Base-by-base conservation (phyloP, 805 yeast genomes). In the Ogataea degrootiae region DNA sequence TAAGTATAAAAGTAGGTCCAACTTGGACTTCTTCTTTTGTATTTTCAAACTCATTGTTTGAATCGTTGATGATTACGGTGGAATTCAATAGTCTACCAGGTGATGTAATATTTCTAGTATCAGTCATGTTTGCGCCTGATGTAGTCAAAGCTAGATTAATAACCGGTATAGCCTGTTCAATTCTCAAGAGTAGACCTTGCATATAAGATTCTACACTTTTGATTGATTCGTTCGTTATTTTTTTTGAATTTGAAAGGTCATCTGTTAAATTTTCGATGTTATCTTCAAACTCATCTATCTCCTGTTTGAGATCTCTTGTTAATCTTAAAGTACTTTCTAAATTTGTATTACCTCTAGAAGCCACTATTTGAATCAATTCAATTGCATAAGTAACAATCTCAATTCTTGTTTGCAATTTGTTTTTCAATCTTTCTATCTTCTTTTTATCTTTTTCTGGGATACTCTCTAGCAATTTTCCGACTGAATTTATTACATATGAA, bases 41-140 rank as follows among this genome's bases (percentile, higher is more conserved):
- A 6, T 34, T 41, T 0, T 34, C 46, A 47, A 62, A 67, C 11
- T 44, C 40, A 1, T 54, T 57, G 51, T 77, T 76, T 2, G 76
- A 71, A 5, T 58, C 65, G 26, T 58, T 64, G 2, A 84, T 54
- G 44, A 65, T 59, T 41, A 73, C 68, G 0, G 87, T 70, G 0
- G 92, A 85, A 51, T 80, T 85, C n/a, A 86, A 63, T 37, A 83
- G 67, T 43, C 83, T 62, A 2, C 85, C 84, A 2, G 88, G 88
- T 0, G 88, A 83, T 5, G 83, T 73, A 21, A 71, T 67, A 22
- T 46, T 46, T 26, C 72, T 71, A 46, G 80, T 60, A 1, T 76
- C 63, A 37, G 72, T 71, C 43, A 83, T 59, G 48, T 75, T 80
- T 3, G 84, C 83, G 0, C 91, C 91, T 9, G 85, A 79, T 1